A percentile compares a stretch with the other conserved stretches of the same genome.
These are phyloP conservation scores for Apiotrichum siamense DNA, from an alignment of 1,284 basidiomycete species.

Conservation along the genomic window DNA sequence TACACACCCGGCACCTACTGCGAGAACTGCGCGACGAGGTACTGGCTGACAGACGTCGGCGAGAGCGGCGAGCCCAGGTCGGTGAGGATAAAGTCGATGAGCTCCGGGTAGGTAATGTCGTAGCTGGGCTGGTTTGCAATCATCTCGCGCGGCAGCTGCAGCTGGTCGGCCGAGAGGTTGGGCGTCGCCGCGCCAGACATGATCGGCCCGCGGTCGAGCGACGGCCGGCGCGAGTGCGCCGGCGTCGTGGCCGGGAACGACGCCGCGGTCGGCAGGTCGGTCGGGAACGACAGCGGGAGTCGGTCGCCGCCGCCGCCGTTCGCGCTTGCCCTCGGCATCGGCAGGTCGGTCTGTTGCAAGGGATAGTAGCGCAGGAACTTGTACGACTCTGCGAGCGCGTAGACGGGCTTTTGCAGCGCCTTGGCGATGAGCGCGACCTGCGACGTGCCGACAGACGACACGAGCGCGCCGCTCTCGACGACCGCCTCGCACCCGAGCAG, in stretches of 20 bases:
- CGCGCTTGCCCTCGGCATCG: slow-evolving; percentile 50
- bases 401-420: slow-evolving; percentile 90
- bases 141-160: slow-evolving; percentile 47
- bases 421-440: slow-evolving; percentile 96
- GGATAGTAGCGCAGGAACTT: slow-evolving; percentile 97
- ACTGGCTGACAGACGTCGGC: slow-evolving; percentile 46
- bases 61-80: slow-evolving; percentile 44
- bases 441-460: slow-evolving; percentile 77
- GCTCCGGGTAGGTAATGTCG: slow-evolving; percentile 49
- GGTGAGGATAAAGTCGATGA: slow-evolving; percentile 48
- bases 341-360: slow-evolving; percentile 91
- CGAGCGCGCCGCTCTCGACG: slow-evolving; percentile 69
- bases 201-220: slow-evolving; percentile 2
- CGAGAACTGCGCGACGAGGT: slow-evolving; percentile 48
- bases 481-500: slow-evolving; percentile 96
- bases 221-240: slow-evolving; percentile 9
- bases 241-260: slow-evolving; percentile 13
- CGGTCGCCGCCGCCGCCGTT: slow-evolving; percentile 2
- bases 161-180: background rate
- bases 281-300: slow-evolving; percentile 26
- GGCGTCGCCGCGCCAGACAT: slow-evolving; percentile 5
- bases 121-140: slow-evolving; percentile 47
- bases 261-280: slow-evolving; percentile 6
- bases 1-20: slow-evolving; percentile 8
- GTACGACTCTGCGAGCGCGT: slow-evolving; percentile 94